phyloP scores from a whole-genome alignment of 2,329 filamentous ascomycete species.

The Cladosporium halotolerans region DNA sequence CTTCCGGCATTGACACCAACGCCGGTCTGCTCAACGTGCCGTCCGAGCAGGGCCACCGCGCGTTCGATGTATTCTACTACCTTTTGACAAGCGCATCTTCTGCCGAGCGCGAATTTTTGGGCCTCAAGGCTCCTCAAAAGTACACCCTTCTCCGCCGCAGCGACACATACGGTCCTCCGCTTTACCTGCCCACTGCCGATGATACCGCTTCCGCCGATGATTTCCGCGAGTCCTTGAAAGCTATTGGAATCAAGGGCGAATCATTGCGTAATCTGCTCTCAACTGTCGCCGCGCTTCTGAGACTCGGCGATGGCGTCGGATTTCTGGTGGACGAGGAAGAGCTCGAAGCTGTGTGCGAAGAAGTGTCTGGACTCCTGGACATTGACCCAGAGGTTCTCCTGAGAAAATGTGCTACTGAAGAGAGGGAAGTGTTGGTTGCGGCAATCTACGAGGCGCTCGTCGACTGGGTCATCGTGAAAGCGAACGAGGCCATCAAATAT shows the following conservation, averaged over 20 bases:
- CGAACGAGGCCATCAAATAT: constrained; percentile 73
- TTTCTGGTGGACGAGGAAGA: constrained; percentile 78
- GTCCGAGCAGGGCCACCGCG: constrained; percentile 71
- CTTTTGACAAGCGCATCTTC: constrained; percentile 82
- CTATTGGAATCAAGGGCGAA: constrained; percentile 88
- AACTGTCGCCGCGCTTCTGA: constrained; percentile 76
- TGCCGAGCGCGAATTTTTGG: constrained; percentile 83
- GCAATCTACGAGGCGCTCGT: constrained; percentile 91
- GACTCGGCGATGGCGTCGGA: constrained; percentile 84
- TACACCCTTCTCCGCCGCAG: constrained; percentile 78
- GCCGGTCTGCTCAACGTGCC: constrained; percentile 77
- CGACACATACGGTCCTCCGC: constrained; percentile 76
- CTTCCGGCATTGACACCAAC: constrained; percentile 78
- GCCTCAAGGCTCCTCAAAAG: constrained; percentile 66
- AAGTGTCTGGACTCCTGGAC: constrained; percentile 79
- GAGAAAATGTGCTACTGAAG: constrained; percentile 73
- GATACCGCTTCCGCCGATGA: constrained; percentile 91
- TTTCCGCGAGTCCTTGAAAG: constrained; percentile 77
- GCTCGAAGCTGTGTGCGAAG: constrained; percentile 80
- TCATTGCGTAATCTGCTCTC: constrained; percentile 78
- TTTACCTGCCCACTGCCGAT: constrained; percentile 85
- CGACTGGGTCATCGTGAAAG: constrained; percentile 86
- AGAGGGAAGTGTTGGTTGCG: constrained; percentile 73
- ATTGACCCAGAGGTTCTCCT: constrained; percentile 78
- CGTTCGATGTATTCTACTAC: constrained; percentile 98